Percentiles rank a stretch among this genome's conserved stretches.
These are phyloP conservation scores for Wickerhamomyces bovis DNA, from an alignment of 805 yeast species.

Conservation along the genomic window DNA sequence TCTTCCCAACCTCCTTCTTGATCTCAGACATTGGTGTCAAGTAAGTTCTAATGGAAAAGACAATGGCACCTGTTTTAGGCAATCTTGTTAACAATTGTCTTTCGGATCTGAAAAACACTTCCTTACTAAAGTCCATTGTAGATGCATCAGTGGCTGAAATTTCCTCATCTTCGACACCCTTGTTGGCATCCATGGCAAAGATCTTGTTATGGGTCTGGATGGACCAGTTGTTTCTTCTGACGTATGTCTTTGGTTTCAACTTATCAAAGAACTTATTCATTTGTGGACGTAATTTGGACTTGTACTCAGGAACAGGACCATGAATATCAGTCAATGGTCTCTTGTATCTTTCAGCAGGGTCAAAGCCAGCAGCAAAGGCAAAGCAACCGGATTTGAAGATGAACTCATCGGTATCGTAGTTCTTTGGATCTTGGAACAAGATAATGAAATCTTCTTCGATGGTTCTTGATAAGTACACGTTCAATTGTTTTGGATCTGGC, in stretches of 20 bases:
- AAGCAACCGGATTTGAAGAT: conserved; percentile 49
- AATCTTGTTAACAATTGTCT: conserved; percentile 51
- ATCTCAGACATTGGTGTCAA: conserved; percentile 44
- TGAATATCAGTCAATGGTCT: conserved; percentile 56
- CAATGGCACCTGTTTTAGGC: conserved; percentile 39
- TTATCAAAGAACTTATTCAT: conserved; percentile 65
- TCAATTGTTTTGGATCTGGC: conserved; percentile 14
- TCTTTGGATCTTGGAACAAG: conserved; percentile 35
- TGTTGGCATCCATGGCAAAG: conserved; percentile 42
- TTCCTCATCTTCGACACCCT: conserved; percentile 26
- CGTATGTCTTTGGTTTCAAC: conserved; percentile 45
- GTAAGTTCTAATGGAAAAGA: conserved; percentile 54
- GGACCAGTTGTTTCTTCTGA: conserved; percentile 66
- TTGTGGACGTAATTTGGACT: conserved; percentile 45
- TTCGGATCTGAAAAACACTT: conserved; percentile 53
- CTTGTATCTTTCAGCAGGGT: conserved; percentile 48
- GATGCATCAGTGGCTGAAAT: conserved; percentile 29
- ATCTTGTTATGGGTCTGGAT: conserved; percentile 53
- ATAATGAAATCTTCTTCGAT: conserved; percentile 41
- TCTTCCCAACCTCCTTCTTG: conserved; percentile 37
- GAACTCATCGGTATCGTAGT: conserved; percentile 46
- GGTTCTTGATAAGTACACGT: conserved; percentile 13
- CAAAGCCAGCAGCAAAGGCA: conserved; percentile 70
- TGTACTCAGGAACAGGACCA: conserved; percentile 67
- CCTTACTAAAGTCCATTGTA: conserved; percentile 30